Evolutionary conservation across 2,329 filamentous ascomycete genomes (phyloP).

Genomic region (Microthyrium microscopicum): DNA sequence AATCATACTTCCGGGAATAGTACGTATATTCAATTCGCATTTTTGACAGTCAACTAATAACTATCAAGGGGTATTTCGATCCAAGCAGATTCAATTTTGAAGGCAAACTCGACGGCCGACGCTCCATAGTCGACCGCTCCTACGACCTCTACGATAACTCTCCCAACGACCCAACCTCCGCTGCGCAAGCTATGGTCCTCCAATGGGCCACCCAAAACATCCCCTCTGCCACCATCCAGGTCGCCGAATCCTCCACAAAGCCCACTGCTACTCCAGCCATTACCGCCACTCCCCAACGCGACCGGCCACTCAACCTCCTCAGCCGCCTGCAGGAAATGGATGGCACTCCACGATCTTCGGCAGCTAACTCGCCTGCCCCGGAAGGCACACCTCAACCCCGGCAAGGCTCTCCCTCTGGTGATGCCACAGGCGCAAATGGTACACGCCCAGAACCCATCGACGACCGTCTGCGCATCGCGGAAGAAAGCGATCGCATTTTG

Average conservation of each 20-base stretch:
- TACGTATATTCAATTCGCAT: slow-evolving; percentile 14
- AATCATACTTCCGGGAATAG: slow-evolving; percentile 79
- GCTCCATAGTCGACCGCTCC: slow-evolving; percentile 70
- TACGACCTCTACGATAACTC: slow-evolving; percentile 89
- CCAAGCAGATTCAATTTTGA: slow-evolving; percentile 74
- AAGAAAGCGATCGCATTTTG: slow-evolving; percentile 62
- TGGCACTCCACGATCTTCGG: slow-evolving; percentile 67
- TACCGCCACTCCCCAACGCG: slow-evolving; percentile 34
- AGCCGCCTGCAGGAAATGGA: slow-evolving; percentile 48
- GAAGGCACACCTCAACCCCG: slow-evolving; percentile 55
- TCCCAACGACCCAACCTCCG: slow-evolving; percentile 76
- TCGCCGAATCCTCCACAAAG: slow-evolving; percentile 19
- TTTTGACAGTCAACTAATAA: slow-evolving; percentile 3
- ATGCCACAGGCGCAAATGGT: slow-evolving; percentile 31
- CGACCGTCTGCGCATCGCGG: slow-evolving; percentile 34
- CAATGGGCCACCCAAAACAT: slow-evolving; percentile 30
- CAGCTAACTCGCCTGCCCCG: slow-evolving; percentile 73
- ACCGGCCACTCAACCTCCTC: slow-evolving; percentile 53
- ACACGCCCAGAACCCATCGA: slow-evolving; percentile 32
- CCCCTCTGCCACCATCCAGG: slow-evolving; percentile 10
- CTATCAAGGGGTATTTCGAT: slow-evolving; percentile 58
- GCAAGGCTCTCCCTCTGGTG: slow-evolving; percentile 20
- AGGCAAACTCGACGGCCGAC: slow-evolving; percentile 60
- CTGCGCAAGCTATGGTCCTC: slow-evolving; percentile 58
- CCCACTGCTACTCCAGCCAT: slow-evolving; percentile 32